Conservation (phyloP, 2,329 filamentous ascomycete species). For the Epichloe typhina region DNA sequence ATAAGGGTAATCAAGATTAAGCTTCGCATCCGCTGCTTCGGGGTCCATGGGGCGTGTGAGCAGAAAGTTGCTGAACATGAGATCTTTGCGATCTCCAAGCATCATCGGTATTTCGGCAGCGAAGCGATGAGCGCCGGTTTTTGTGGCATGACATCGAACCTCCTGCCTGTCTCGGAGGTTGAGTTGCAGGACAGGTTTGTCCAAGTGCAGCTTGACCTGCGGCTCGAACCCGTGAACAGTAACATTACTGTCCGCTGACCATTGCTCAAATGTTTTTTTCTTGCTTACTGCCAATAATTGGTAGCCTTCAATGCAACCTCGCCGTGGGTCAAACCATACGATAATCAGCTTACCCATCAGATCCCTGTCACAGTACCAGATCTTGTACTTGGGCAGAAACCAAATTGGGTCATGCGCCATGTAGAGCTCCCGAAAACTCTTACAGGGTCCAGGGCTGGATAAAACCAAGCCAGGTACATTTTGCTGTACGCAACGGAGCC, state of each 20-base stretch:
- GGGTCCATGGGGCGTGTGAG: constrained; percentile 41
- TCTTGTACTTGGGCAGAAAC: constrained; percentile 67
- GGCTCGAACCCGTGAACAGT: constrained; percentile 64
- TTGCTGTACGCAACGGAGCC: constrained; percentile 55
- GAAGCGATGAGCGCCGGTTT: constrained; percentile 25
- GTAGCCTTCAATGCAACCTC: constrained; percentile 70
- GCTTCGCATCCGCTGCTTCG: constrained; percentile 20
- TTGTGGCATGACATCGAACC: constrained; percentile 9
- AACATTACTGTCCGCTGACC: constrained; percentile 51
- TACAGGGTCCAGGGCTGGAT: constrained; percentile 41
- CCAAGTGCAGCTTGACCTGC: constrained; percentile 54
- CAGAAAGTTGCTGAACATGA: constrained; percentile 54
- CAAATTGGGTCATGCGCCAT: constrained; percentile 64
- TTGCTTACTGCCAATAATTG: constrained; percentile 54
- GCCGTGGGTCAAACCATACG: constrained; percentile 58
- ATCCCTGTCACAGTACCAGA: constrained; percentile 74
- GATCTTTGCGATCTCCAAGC: constrained; percentile 29
- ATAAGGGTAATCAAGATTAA: constrained; percentile 26
- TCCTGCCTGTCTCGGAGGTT: constrained; percentile 16
- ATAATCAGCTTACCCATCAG: constrained; percentile 65
- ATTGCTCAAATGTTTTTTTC: constrained; percentile 41
- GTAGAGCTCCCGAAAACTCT: constrained; percentile 59
- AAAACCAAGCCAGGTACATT: constrained; percentile 48
- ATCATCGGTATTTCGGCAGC: constrained; percentile 40
- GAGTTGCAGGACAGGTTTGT: constrained; percentile 56